phyloP scores from a whole-genome alignment of 83 land plant species.

The Thuja plicata region DNA sequence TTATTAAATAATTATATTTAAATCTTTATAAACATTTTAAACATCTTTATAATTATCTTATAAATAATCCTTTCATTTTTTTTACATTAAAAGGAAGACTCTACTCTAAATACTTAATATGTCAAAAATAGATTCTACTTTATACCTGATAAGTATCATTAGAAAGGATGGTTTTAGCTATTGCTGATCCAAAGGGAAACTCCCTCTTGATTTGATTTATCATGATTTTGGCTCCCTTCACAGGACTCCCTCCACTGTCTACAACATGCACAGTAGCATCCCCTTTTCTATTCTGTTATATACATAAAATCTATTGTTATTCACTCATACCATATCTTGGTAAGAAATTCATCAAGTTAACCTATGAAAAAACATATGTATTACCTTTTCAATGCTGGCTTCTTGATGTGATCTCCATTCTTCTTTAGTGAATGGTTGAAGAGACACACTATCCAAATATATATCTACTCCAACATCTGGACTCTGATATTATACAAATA shows the following conservation, averaged over 20 bases:
- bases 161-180: constrained; percentile 44
- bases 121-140: no score
- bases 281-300: constrained; percentile 43
- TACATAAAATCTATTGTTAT: background rate
- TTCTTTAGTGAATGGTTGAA: constrained; percentile 65
- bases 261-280: constrained; percentile 41
- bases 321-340: background rate
- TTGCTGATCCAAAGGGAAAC: constrained; percentile 75
- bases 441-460: constrained; percentile 67
- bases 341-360: background rate
- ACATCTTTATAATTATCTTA: no score
- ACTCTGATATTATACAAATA: constrained; percentile 29
- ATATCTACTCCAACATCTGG: constrained; percentile 41
- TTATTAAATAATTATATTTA: no score
- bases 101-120: no score
- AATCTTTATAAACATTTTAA: no score
- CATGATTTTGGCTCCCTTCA: constrained; percentile 34
- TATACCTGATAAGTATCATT: constrained; percentile 49
- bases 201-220: constrained; percentile 17
- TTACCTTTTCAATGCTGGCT: constrained; percentile 48
- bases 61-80: no score
- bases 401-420: constrained; percentile 71
- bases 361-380: background rate
- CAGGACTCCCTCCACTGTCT: constrained; percentile 32
- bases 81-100: no score